Percentiles rank a stretch among this genome's conserved stretches.
These are phyloP conservation scores for Sugiyamaella boreocaroliniensis DNA, from an alignment of 805 yeast species.

Conservation along the genomic window DNA sequence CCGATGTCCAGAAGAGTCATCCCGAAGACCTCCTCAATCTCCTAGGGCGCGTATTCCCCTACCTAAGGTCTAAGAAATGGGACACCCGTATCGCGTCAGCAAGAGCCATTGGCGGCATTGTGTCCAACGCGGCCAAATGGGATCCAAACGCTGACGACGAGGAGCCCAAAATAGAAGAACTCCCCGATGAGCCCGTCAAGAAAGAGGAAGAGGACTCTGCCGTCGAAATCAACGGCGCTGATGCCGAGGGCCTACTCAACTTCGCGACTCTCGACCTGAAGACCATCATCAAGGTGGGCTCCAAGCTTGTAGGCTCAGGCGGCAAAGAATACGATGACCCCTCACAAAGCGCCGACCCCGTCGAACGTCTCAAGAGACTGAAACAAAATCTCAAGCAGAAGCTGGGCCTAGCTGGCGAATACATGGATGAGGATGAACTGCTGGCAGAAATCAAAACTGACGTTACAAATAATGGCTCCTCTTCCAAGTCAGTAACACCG, in stretches of 20 bases:
- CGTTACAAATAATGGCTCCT: conserved; percentile 1
- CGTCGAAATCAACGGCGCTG: conserved; percentile 23
- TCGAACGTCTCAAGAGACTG: conserved; percentile 46
- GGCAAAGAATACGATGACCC: conserved; percentile 42
- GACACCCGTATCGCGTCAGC: conserved; percentile 95
- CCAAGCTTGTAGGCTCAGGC: conserved; percentile 56
- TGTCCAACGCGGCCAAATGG: conserved; percentile 71
- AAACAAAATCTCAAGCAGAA: conserved; percentile 38
- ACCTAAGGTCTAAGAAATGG: conserved; percentile 77
- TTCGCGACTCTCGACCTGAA: conserved; percentile 34
- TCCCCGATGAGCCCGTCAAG: conserved; percentile 19
- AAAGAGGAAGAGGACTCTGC: conserved; percentile 28
- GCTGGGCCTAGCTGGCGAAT: conserved; percentile 40
- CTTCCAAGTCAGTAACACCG: conserved; percentile 12
- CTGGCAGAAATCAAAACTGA: conserved; percentile 25
- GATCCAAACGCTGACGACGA: conserved; percentile 58
- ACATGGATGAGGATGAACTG: conserved; percentile 32
- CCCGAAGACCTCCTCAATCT: conserved; percentile 86
- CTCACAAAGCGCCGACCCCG: conserved; percentile 34
- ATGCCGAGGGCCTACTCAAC: conserved; percentile 21
- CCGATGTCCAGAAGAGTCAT: conserved; percentile 88
- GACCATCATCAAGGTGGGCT: conserved; percentile 34
- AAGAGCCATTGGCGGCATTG: conserved; percentile 88
- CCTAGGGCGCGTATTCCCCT: conserved; percentile 86
- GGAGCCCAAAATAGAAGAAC: conserved; percentile 6